Evolutionary conservation across 495 filamentous ascomycete genomes (phyloP).

Genomic region (Hyaloscypha hepaticicola): DNA sequence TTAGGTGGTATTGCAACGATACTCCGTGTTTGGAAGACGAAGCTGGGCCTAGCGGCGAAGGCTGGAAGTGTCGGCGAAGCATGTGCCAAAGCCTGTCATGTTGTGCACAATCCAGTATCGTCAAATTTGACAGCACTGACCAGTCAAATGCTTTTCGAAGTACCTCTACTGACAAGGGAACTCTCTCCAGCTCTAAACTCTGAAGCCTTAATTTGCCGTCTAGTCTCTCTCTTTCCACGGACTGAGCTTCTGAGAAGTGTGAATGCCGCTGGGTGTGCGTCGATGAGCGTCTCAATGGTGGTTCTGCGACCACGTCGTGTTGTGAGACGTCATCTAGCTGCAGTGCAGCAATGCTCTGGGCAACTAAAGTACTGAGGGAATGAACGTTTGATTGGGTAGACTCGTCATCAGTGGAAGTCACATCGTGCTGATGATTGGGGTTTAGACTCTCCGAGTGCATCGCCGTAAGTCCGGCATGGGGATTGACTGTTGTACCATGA

Average conservation of each 20-base stretch:
- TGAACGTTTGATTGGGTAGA: slow-evolving; percentile 23
- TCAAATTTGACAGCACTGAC: slow-evolving; percentile 73
- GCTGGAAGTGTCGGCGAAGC: slow-evolving; percentile 69
- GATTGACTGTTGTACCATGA: slow-evolving; percentile 17
- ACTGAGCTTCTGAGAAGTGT: slow-evolving; percentile 22
- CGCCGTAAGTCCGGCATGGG: neutral
- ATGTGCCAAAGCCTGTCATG: slow-evolving; percentile 82
- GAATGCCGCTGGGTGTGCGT: slow-evolving; percentile 19
- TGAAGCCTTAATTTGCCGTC: slow-evolving; percentile 66
- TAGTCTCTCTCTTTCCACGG: slow-evolving; percentile 30
- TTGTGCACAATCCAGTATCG: slow-evolving; percentile 74
- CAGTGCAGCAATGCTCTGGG: neutral
- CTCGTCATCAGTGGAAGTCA: neutral
- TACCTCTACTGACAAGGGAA: slow-evolving; percentile 67
- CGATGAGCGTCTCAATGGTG: slow-evolving; percentile 21
- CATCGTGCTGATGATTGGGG: neutral
- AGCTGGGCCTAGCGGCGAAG: slow-evolving; percentile 37
- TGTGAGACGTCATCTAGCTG: neutral
- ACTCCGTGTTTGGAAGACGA: slow-evolving; percentile 29
- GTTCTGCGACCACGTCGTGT: slow-evolving; percentile 4
- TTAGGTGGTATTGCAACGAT: slow-evolving; percentile 62
- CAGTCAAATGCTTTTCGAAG: slow-evolving; percentile 76
- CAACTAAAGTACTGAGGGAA: slow-evolving; percentile 17
- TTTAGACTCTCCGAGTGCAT: slow-evolving; percentile 4
- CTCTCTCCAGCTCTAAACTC: slow-evolving; percentile 79